phyloP scores from a whole-genome alignment of 1,284 basidiomycete species.

The Trichosporon sp. region DNA sequence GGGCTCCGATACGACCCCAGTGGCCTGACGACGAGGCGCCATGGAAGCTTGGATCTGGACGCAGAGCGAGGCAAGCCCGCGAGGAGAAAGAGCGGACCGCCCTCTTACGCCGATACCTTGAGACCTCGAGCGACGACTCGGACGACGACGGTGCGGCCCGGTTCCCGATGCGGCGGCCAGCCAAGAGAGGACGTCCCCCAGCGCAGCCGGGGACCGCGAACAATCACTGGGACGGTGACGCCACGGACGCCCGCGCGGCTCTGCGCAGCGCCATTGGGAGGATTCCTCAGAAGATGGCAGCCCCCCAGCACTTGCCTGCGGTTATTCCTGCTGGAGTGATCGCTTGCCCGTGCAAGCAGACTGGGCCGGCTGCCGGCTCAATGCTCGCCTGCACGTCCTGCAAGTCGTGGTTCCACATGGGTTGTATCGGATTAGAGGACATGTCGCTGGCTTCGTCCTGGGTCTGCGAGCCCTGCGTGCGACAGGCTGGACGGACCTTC shows the following conservation, averaged over 20 bases:
- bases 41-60: constrained; percentile 34
- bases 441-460: constrained; percentile 28
- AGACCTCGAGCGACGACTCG: constrained; percentile 38
- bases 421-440: constrained; percentile 38
- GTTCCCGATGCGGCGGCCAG: constrained; percentile 3
- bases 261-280: constrained; percentile 7
- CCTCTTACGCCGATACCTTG: constrained; percentile 39
- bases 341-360: constrained; percentile 34
- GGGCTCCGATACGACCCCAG: constrained; percentile 26
- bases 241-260: constrained; percentile 19
- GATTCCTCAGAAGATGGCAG: not conserved
- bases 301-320: not conserved
- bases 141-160: constrained; percentile 17
- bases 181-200: not conserved
- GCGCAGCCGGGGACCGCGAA: not conserved
- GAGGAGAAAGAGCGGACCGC: constrained; percentile 34
- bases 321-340: constrained; percentile 28
- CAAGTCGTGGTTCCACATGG: constrained; percentile 43
- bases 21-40: constrained; percentile 43
- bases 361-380: constrained; percentile 22
- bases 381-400: constrained; percentile 39
- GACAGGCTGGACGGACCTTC: constrained; percentile 23
- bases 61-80: constrained; percentile 26
- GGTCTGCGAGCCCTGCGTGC: constrained; percentile 38
- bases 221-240: constrained; percentile 11